Evolutionary conservation across 441 rosid genomes (phyloP), one percentile per base, ranked within the genome.

Genomic region (Sinapis alba): DNA sequence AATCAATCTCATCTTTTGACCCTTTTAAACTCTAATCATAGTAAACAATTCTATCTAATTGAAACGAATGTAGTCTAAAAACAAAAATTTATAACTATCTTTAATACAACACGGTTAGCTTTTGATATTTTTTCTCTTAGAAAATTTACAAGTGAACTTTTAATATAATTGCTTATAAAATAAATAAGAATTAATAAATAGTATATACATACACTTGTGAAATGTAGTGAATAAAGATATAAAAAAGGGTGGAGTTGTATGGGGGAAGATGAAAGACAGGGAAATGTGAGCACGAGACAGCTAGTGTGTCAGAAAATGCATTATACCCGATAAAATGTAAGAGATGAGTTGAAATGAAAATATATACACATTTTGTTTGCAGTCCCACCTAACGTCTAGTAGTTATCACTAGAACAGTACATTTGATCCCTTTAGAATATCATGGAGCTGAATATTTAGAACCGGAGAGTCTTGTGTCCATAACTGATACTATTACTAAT

Each of bases 231-330:
- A 76, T 69, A 71, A 77, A 76, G 61, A 77, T 27, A 16, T n/a
- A 26, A 36, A 62, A 51, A 77, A 66, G 51, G 50, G 16, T n/a
- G 4, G 65, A 53, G 45, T 51, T 71, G 73, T 43, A 61, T 78
- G 34, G 81, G 77, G 78, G 73, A 78, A 72, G 73, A 72, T 53
- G 59, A 72, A 78, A 68, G 78, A 78, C 70, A 72, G 77, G 8
- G 54, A 62, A 78, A 72, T 66, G 58, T 51, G 77, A 71, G 78
- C n/a, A 61, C 53, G 73, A 78, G 74, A 78, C 81, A 78, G 81
- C 81, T 78, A 67, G 21, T 78, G 66, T 78, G 81, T 73, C 81
- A 78, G 81, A 78, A 59, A 6, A 51, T 65, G 72, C 72, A 45
- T 51, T 58, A 32, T 71, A 70, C 60, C 51, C 71, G 27, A 76